These are phyloP conservation scores for Blastobotrys chiropterorum DNA, from an alignment of 805 yeast genomes.

Conservation along the genomic window DNA sequence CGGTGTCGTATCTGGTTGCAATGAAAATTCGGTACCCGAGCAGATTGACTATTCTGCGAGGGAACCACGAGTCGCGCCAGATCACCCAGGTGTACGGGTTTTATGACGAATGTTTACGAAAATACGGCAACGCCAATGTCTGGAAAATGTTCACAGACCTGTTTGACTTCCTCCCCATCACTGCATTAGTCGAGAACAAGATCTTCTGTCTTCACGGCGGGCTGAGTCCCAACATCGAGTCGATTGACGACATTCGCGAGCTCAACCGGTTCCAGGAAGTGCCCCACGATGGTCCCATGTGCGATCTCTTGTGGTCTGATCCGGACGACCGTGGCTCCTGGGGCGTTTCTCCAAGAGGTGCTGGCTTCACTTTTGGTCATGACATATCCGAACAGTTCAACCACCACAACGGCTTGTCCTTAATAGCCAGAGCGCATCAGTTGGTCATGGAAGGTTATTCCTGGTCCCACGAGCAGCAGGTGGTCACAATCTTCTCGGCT, in stretches of 20 bases:
- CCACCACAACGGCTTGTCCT: conserved; percentile 80
- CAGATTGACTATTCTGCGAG: conserved; percentile 88
- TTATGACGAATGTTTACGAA: conserved; percentile 92
- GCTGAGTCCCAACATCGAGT: conserved; percentile 93
- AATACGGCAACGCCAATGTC: conserved; percentile 88
- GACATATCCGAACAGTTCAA: conserved; percentile 94
- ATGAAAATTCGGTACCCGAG: conserved; percentile 93
- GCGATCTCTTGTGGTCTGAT: conserved; percentile 93
- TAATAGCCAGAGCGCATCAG: conserved; percentile 95
- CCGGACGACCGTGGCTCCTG: conserved; percentile 98
- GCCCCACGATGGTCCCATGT: conserved; percentile 98
- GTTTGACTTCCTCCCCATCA: conserved; percentile 92
- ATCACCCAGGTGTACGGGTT: conserved; percentile 96
- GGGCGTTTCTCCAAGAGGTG: conserved; percentile 98
- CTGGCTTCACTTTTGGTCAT: conserved; percentile 98
- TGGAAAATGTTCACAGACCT: conserved; percentile 93
- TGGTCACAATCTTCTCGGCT: conserved; percentile 90
- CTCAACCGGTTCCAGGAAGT: conserved; percentile 93
- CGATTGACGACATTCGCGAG: conserved; percentile 90
- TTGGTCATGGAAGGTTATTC: conserved; percentile 96
- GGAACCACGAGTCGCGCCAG: conserved; percentile 93
- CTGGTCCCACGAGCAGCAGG: conserved; percentile 92
- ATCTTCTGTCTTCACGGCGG: conserved; percentile 95
- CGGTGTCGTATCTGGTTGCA: conserved; percentile 84
- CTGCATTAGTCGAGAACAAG: conserved; percentile 89